Base-by-base conservation (phyloP, 1,284 basidiomycete genomes). In the Ceraceosorus guamensis region DNA sequence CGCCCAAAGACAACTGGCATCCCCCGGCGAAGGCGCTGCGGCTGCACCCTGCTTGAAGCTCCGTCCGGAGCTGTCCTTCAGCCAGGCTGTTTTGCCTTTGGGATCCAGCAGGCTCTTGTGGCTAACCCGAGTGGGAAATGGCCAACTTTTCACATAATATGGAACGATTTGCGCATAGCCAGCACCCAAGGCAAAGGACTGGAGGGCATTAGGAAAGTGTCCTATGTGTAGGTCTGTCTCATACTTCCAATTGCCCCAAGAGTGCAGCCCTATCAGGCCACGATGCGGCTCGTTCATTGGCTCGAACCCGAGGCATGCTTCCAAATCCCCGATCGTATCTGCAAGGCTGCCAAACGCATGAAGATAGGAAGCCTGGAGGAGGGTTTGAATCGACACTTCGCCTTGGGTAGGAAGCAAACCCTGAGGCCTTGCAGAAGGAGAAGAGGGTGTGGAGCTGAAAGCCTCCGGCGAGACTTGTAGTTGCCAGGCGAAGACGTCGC, bases 221-320 rank as follows among this genome's bases (percentile, higher is more conserved):
- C 86, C 85, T 32, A 96, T 82, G 69, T 96, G 91, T 5, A 98
- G 82, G 71, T 97, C 91, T 8, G 91, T 95, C 39, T 41, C 39
- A 41, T 16, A 51, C 24, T 41, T 24, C 50, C 50, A 97, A 34
- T 80, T 80, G 68, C 96, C 85, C 52, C 96, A 82, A 2, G 89
- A 89, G 44, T 84, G 80, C 3, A 93, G 79, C 56, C 87, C 84
- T 59, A 95, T 84, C 71, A 91, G 95, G 30, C 93, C 95, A 69
- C 87, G 82, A 78, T 98, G 92, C 0, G 93, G 93, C 77, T 98
- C 93, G 70, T 98, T 98, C 83, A 96, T 87, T 14, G 76, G 67
- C 82, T 97, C 88, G 59, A 96, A 92, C 0, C 93, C 93, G 14
- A 95, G 71, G 0, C 95, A 87, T 3, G 84, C 85, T 10, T 88